Evolutionary conservation across 2,329 filamentous ascomycete species (phyloP).

Genomic region (Sordariomycetes sp.): DNA sequence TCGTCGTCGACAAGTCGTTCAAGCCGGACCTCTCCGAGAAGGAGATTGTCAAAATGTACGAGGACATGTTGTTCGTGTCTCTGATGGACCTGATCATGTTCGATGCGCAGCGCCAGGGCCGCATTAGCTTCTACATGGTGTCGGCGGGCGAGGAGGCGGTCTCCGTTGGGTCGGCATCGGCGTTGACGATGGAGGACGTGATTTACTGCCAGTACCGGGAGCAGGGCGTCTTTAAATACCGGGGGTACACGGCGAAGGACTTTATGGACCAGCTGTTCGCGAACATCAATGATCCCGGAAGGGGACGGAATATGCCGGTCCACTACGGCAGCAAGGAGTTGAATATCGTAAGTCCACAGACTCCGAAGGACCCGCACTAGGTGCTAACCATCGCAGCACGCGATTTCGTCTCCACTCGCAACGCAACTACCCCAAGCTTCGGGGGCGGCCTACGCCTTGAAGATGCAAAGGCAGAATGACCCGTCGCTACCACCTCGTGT

Average conservation of each 20-base stretch:
- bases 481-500: conserved; percentile 55
- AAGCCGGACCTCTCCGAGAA: conserved; percentile 55
- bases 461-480: conserved; percentile 63
- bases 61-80: conserved; percentile 52
- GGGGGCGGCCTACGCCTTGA: conserved; percentile 77
- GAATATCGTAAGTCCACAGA: conserved; percentile 56
- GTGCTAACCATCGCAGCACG: conserved; percentile 40
- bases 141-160: conserved; percentile 91
- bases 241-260: conserved; percentile 73
- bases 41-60: conserved; percentile 45
- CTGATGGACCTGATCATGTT: conserved; percentile 99
- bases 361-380: neutral
- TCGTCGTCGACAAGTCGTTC: conserved; percentile 62
- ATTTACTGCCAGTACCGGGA: conserved; percentile 93
- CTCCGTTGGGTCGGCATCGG: conserved; percentile 76
- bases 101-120: conserved; percentile 90
- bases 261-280: conserved; percentile 96
- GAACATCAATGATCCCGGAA: conserved; percentile 66
- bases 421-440: conserved; percentile 84
- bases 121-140: conserved; percentile 94
- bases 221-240: conserved; percentile 78
- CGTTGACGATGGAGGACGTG: conserved; percentile 71
- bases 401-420: conserved; percentile 69
- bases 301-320: conserved; percentile 90
- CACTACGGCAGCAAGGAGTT: conserved; percentile 81